A percentile compares a stretch with the other conserved stretches of the same genome.
Conservation (phyloP, 2,329 filamentous ascomycete species). For the Ceratocystis cubensis region DNA sequence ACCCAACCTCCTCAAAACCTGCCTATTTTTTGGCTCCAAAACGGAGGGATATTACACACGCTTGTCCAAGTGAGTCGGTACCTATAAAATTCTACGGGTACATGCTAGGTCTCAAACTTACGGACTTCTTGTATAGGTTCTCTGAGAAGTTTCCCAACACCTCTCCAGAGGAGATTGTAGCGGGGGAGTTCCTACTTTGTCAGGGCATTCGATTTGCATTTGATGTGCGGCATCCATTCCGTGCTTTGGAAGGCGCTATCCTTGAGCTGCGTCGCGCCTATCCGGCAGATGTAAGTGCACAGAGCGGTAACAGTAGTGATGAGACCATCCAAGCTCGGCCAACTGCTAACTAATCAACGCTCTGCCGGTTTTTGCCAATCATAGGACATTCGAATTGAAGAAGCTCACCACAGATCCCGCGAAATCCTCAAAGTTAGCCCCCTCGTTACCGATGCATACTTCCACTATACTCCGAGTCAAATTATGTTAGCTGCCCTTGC, state of each 20-base stretch:
- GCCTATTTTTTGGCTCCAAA: conserved; percentile 86
- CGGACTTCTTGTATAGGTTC: conserved; percentile 35
- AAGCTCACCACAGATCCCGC: conserved; percentile 60
- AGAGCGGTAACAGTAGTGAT: neutral
- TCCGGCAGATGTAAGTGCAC: conserved; percentile 39
- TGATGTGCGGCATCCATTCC: conserved; percentile 81
- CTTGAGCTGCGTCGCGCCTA: conserved; percentile 65
- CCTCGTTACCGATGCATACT: conserved; percentile 87
- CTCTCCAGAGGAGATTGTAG: conserved; percentile 69
- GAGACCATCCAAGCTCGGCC: neutral
- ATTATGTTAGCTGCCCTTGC: conserved; percentile 77
- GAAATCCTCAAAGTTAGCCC: conserved; percentile 67
- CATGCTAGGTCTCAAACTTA: neutral
- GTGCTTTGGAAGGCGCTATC: conserved; percentile 72
- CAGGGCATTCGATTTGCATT: conserved; percentile 89
- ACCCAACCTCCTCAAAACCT: conserved; percentile 75
- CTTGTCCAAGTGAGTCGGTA: conserved; percentile 30
- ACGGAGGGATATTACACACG: conserved; percentile 73
- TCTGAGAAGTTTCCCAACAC: conserved; percentile 56
- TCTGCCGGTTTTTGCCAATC: neutral
- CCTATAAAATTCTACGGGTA: no score
- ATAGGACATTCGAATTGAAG: conserved; percentile 35
- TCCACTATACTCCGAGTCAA: conserved; percentile 87
- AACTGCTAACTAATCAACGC: neutral
- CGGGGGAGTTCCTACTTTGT: conserved; percentile 83